phyloP scores from a whole-genome alignment of 2,329 filamentous ascomycete genomes.

The Hortaea werneckii region DNA sequence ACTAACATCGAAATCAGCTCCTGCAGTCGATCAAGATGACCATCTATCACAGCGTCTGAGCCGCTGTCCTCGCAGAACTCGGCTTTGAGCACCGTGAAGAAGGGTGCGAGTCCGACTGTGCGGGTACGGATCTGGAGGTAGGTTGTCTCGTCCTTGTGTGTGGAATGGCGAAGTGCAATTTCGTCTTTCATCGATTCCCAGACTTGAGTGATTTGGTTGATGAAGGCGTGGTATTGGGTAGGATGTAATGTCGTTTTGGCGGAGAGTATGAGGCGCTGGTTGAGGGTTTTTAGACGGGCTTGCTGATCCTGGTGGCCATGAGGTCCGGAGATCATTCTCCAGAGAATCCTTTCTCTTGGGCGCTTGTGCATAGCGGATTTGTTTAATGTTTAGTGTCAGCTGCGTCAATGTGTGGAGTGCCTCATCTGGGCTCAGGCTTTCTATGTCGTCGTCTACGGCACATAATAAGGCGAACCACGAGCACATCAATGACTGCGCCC shows the following conservation, averaged over 20 bases:
- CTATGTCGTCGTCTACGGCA: slow-evolving; percentile 1
- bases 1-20: not conserved
- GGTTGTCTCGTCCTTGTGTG: not conserved
- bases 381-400: too few relatives aligned
- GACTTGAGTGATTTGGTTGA: not conserved
- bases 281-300: too few relatives aligned
- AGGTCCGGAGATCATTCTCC: too few relatives aligned
- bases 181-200: not conserved
- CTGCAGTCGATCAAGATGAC: not conserved
- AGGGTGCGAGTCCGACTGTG: slow-evolving; percentile 1
- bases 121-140: not conserved
- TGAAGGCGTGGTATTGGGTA: not conserved
- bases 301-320: too few relatives aligned
- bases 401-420: too few relatives aligned
- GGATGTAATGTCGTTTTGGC: too few relatives aligned
- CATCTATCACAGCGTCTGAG: not conserved
- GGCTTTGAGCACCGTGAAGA: not conserved
- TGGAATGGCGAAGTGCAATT: not conserved
- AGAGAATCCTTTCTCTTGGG: too few relatives aligned
- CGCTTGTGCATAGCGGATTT: too few relatives aligned
- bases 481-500: not conserved
- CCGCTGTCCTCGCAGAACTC: not conserved
- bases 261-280: too few relatives aligned
- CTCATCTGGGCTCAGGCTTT: not conserved
- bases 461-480: slow-evolving; percentile 2